Evolutionary conservation across 2,329 filamentous ascomycete genomes (phyloP), one percentile per base, ranked within the genome.

Genomic region (Calonectria pseudoturangicola): DNA sequence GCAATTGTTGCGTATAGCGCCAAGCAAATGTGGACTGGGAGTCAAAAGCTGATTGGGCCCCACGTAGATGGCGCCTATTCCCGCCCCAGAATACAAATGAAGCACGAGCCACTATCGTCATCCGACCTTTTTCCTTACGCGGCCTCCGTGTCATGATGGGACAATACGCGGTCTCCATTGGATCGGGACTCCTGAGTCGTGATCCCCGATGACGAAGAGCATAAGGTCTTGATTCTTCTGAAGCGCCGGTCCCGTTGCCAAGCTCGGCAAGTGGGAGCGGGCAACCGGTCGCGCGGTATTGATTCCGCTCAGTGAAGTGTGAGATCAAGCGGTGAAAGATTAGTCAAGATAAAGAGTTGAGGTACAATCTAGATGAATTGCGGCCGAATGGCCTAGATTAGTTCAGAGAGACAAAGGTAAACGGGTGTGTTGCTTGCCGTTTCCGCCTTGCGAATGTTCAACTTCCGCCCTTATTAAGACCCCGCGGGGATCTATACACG

Each of bases 51-150:
- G 54, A 60, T 60, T 60, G 54, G 54, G 16, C 15, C 21, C 2
- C 6, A 18, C 54, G 33, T 28, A 41, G 54, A 27, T 41, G 2
- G 33, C 54, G 13, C 6, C 12, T 4, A 21, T 21, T 2, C 5
- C 21, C 21, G 36, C 54, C 30, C 33, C 54, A 41, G 54, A 27
- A 41, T 21, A 41, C 25, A 25, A 25, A 60, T 60, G 33, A 41
- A 60, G 54, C 54, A 60, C 54, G 54, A 60, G 54, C 54, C 54
- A 60, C 54, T 15, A 60, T 60, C 33, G 54, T 60, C 54, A 60
- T 60, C 54, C 54, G 54, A 39, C 30, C 28, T 21, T 58, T 39
- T 60, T 8, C 54, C 54, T 60, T 60, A 60, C 54, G 54, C 54
- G 54, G 54, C 54, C 54, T 41, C 9, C n/a, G 36, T 60, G 13